Evolutionary conservation across 2,329 filamentous ascomycete species (phyloP).

Genomic region (Hypoxylon sp.): DNA sequence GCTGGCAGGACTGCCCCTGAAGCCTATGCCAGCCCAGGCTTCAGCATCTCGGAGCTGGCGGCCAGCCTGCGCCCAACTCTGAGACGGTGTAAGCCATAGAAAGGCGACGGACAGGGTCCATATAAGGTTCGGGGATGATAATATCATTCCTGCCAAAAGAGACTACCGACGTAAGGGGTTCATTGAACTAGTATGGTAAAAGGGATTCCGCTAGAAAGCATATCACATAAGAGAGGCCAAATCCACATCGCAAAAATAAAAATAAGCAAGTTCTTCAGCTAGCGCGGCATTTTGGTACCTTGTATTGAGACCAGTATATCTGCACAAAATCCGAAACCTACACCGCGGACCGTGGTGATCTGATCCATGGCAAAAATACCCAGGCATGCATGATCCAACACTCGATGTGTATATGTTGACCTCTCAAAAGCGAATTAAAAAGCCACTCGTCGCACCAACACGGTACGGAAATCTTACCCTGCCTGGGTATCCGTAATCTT

Average conservation of each 20-base stretch:
- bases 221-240: background rate
- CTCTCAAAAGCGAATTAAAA: constrained; percentile 1
- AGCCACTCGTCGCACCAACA: constrained; percentile 1
- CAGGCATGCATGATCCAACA: background rate
- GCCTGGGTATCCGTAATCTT: background rate
- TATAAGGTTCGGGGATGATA: background rate
- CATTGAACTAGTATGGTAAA: background rate
- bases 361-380: background rate
- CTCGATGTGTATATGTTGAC: background rate
- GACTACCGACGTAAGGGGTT: background rate
- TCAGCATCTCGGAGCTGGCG: background rate
- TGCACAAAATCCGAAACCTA: background rate
- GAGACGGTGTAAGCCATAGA: background rate
- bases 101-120: constrained; percentile 2
- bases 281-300: background rate
- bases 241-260: background rate
- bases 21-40: background rate
- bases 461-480: background rate
- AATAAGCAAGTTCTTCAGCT: background rate
- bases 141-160: constrained; percentile 2
- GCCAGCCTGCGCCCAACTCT: background rate
- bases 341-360: background rate
- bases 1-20: background rate
- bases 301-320: background rate
- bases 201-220: background rate